A percentile compares a stretch with the other conserved stretches of the same genome.
phyloP scores from a whole-genome alignment of 1,284 basidiomycete species.

The Trichosporon faecale region DNA sequence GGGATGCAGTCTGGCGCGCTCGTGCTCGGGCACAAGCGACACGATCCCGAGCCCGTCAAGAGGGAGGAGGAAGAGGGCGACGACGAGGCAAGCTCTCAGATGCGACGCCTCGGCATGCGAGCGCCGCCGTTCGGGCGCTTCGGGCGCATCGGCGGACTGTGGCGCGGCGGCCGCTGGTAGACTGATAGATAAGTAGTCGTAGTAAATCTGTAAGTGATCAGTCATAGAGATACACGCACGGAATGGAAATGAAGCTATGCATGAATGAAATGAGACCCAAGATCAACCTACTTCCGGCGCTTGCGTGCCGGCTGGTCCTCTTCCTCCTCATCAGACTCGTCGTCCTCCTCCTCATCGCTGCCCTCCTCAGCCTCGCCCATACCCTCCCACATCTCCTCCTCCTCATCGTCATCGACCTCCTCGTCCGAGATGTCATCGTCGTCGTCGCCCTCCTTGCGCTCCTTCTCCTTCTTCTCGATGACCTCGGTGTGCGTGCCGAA shows the following conservation, averaged over 20 bases:
- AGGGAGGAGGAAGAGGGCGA: not conserved
- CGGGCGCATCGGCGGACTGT: not conserved
- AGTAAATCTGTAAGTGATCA: not conserved
- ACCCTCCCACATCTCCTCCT: constrained; percentile 36
- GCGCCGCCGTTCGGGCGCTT: not conserved
- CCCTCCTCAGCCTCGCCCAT: constrained; percentile 34
- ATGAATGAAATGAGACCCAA: not conserved
- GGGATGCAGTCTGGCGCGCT: constrained; percentile 87
- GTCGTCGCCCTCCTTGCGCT: constrained; percentile 29
- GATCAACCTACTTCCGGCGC: constrained; percentile 1
- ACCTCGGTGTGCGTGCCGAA: constrained; percentile 30
- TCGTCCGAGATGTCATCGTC: constrained; percentile 34
- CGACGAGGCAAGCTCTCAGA: not conserved
- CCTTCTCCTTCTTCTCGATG: constrained; percentile 55
- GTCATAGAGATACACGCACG: not conserved
- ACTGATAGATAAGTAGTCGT: not conserved
- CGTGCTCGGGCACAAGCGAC: constrained; percentile 61
- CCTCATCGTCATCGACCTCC: constrained; percentile 32
- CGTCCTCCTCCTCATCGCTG: constrained; percentile 33
- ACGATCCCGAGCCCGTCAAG: not conserved
- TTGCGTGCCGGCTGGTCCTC: constrained; percentile 9
- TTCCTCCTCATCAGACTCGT: constrained; percentile 50
- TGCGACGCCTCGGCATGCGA: not conserved
- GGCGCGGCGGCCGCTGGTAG: not conserved
- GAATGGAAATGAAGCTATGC: not conserved